Evolutionary conservation across 768 basidiomycete species (phyloP), one percentile per base, ranked within the genome.

Genomic region (Sporobolomyces roseus): DNA sequence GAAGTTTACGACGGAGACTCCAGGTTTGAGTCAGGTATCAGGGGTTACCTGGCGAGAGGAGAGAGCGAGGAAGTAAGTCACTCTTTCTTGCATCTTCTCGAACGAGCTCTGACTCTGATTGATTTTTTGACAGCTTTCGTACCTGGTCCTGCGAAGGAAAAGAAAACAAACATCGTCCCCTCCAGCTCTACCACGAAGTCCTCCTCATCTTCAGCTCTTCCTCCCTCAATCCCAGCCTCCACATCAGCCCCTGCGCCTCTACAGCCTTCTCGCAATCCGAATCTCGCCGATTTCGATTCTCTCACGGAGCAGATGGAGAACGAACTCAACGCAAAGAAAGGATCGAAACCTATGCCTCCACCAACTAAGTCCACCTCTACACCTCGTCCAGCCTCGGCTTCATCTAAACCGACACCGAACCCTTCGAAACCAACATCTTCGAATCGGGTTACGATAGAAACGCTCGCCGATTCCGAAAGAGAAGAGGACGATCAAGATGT

Each of bases 301-400:
- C 90, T 98, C 36, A 98, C 98, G 96, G 84, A 85, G 76, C 92
- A 92, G 3, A 90, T 98, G 87, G 96, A 99, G 74, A 84, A 81
- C 23, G 90, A 96, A 74, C 82, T 99, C 35, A 63, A 65, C 45
- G 43, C 23, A 29, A 73, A 75, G 25, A 62, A 54, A n/a, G n/a
- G n/a, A 46, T 46, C 45, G 45, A 46, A 13, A 13, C 45, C 45
- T 36, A 51, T 41, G 35, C 23, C 61, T 25, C 30, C 38, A 6
- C 5, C 61, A 16, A 21, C 41, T 19, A 55, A 38, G 4, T 50
- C 70, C 6, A 9, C 6, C 16, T 25, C 70, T 21, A 10, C 61
- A 53, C 1, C 32, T 60, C 4, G 45, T 30, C 38, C 52, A 23
- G 23, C 49, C 43, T 53, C 52, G 30, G 50, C 35, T 23, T 46